Percentiles rank a stretch among this genome's conserved stretches.
These are phyloP conservation scores for Xerophyta viscosa DNA, from an alignment of 106 monocot genomes.

Conservation along the genomic window DNA sequence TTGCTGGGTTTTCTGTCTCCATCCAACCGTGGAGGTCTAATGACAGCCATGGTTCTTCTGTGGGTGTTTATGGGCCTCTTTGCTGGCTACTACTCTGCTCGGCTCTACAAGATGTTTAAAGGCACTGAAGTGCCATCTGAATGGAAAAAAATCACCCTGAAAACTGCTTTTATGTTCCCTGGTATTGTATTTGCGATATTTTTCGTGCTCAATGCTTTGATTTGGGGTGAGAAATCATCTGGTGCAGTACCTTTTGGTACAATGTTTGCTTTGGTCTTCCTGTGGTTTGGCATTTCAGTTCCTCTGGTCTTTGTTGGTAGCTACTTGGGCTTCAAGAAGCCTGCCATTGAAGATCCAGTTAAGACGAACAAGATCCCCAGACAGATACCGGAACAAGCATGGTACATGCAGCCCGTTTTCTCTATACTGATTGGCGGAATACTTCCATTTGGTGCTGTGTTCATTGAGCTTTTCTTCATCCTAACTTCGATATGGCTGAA, in stretches of 20 bases:
- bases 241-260: slow-evolving; percentile 44
- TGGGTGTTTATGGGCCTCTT: slow-evolving; percentile 16
- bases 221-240: slow-evolving; percentile 14
- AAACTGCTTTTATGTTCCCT: slow-evolving; percentile 17
- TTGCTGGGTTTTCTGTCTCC: slow-evolving; percentile 14
- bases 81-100: slow-evolving; percentile 11
- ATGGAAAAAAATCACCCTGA: slow-evolving; percentile 15
- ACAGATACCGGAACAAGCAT: slow-evolving; percentile 32
- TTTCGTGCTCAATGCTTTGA: slow-evolving; percentile 11
- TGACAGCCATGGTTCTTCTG: slow-evolving; percentile 18
- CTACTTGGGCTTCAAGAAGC: slow-evolving; percentile 40
- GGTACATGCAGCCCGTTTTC: slow-evolving; percentile 27
- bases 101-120: slow-evolving; percentile 15
- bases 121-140: too few species aligned
- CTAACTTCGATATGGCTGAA: slow-evolving; percentile 30
- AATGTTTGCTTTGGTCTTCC: slow-evolving; percentile 37
- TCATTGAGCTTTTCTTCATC: slow-evolving; percentile 34
- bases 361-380: slow-evolving; percentile 45
- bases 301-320: slow-evolving; percentile 29
- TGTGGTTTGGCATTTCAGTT: slow-evolving; percentile 36
- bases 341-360: slow-evolving; percentile 40
- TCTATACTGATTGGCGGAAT: slow-evolving; percentile 36
- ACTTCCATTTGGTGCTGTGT: slow-evolving; percentile 22
- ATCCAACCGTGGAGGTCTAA: slow-evolving; percentile 12
- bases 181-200: slow-evolving; percentile 5